These are phyloP conservation scores for Eutrema salsugineum DNA, from an alignment of 441 rosid species.

Conservation along the genomic window DNA sequence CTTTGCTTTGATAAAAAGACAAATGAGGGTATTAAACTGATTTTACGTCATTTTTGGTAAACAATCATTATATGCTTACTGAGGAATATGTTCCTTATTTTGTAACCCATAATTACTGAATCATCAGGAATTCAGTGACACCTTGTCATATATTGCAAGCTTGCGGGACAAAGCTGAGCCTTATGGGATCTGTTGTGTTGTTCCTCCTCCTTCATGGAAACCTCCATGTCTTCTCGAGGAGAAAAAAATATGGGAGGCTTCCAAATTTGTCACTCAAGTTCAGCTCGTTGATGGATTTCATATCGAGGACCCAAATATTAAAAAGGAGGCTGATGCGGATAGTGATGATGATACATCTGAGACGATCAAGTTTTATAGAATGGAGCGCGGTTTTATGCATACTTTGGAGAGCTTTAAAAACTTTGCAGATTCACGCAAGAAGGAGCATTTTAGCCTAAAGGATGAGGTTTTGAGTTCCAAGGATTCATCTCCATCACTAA, in stretches of 20 bases:
- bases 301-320: conserved; percentile 27
- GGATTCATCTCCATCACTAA: conserved; percentile 21
- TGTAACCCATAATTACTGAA: conserved; percentile 28
- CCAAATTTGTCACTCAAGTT: conserved; percentile 38
- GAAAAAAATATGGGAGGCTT: conserved; percentile 43
- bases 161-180: conserved; percentile 46
- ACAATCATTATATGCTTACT: conserved; percentile 7
- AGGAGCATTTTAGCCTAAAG: conserved; percentile 35
- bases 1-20: conserved; percentile 6
- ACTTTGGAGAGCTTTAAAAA: conserved; percentile 52
- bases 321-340: conserved; percentile 27
- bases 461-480: conserved; percentile 19
- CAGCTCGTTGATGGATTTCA: conserved; percentile 48
- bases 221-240: conserved; percentile 53
- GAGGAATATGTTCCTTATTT: conserved; percentile 8
- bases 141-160: conserved; percentile 53
- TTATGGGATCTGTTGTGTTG: conserved; percentile 69
- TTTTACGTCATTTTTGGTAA: conserved; percentile 9
- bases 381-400: conserved; percentile 36
- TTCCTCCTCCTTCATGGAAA: conserved; percentile 77
- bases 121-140: conserved; percentile 65
- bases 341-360: conserved; percentile 19
- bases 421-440: conserved; percentile 46
- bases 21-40: conserved; percentile 7
- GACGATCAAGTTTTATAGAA: conserved; percentile 27